phyloP scores from a whole-genome alignment of 768 basidiomycete species.

The Lactarius trivialis region DNA sequence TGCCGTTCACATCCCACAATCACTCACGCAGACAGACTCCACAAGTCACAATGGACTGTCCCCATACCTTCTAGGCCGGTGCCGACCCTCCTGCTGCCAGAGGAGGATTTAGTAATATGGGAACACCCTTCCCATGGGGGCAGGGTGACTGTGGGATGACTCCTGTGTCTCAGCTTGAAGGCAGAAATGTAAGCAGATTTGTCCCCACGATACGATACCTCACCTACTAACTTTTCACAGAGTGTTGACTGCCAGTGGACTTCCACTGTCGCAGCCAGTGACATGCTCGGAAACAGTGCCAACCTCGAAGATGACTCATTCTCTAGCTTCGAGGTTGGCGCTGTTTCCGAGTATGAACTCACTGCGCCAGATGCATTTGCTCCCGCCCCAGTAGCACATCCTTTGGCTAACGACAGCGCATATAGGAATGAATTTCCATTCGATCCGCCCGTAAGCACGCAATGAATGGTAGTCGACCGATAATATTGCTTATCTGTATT shows the following conservation, averaged over 20 bases:
- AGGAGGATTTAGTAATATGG: too few species aligned
- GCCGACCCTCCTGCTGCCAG: too few species aligned
- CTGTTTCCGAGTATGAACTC: too few species aligned
- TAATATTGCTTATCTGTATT: neutral
- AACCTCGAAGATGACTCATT: too few species aligned
- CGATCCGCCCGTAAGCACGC: neutral
- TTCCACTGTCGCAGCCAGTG: neutral
- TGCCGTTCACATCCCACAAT: neutral
- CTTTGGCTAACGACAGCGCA: neutral
- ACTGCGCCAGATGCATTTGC: too few species aligned
- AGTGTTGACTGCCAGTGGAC: too few species aligned
- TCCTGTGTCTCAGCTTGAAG: too few species aligned
- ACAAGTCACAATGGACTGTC: neutral
- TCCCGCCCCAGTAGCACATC: neutral
- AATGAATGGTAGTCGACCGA: neutral
- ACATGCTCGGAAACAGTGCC: neutral
- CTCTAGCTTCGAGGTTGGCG: too few species aligned
- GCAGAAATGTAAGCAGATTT: too few species aligned
- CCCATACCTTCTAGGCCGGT: neutral
- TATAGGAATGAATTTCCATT: neutral
- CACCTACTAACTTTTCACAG: neutral
- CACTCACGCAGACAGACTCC: neutral
- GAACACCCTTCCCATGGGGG: too few species aligned
- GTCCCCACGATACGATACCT: neutral
- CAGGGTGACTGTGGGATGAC: too few species aligned